These are phyloP conservation scores for Podospora comata DNA, from an alignment of 495 filamentous ascomycete genomes.

Conservation along the genomic window DNA sequence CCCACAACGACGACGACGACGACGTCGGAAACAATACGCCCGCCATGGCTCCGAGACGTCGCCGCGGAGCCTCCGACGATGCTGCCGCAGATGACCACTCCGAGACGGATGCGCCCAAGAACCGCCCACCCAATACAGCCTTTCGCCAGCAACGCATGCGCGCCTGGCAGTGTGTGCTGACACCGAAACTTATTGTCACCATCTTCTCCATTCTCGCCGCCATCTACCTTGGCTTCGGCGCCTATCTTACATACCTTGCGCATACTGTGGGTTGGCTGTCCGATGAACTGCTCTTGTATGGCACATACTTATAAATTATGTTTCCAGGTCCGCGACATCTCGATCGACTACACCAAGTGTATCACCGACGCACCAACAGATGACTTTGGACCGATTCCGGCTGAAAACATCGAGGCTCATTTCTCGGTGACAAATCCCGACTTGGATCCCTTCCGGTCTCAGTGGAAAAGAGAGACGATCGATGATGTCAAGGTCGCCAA, in stretches of 20 bases:
- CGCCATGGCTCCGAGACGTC: constrained; percentile 37
- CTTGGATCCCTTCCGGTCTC: constrained; percentile 28
- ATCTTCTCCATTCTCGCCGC: constrained; percentile 37
- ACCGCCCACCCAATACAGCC: constrained; percentile 37
- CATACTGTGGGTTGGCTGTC: constrained; percentile 27
- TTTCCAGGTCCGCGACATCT: constrained; percentile 76
- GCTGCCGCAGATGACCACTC: constrained; percentile 28
- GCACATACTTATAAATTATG: constrained; percentile 25
- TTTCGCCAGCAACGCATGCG: constrained; percentile 40
- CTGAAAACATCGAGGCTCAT: constrained; percentile 54
- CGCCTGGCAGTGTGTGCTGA: constrained; percentile 40
- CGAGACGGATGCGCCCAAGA: constrained; percentile 31
- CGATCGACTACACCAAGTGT: constrained; percentile 87
- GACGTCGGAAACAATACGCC: constrained; percentile 9
- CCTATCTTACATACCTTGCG: constrained; percentile 35
- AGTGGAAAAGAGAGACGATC: constrained; percentile 26
- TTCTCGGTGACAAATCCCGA: constrained; percentile 47
- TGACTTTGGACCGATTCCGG: constrained; percentile 45
- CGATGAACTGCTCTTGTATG: neutral
- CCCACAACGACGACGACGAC: constrained; percentile 11
- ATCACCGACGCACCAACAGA: constrained; percentile 43
- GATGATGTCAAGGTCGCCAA: constrained; percentile 23
- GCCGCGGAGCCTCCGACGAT: constrained; percentile 30
- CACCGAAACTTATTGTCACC: constrained; percentile 38
- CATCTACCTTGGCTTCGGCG: constrained; percentile 37